Conservation (phyloP, 2,329 filamentous ascomycete genomes). For the Alternaria brassicae region DNA sequence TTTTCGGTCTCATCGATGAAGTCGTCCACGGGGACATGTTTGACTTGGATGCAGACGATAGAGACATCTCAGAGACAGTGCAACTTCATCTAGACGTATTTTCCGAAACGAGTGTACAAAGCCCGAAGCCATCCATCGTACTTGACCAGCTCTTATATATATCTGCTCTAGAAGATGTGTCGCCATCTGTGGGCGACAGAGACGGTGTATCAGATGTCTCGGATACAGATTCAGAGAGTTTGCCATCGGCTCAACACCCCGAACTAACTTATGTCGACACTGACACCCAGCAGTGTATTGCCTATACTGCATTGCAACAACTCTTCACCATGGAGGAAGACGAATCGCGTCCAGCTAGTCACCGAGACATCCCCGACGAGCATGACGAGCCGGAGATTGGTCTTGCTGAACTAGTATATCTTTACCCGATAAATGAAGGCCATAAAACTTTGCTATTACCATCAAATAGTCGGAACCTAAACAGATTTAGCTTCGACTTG, state of each 20-base stretch:
- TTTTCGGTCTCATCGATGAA: not conserved
- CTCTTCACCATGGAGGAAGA: conserved; percentile 1
- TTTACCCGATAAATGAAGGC: not conserved
- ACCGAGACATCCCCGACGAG: not conserved
- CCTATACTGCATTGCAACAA: conserved; percentile 15
- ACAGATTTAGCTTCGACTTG: not conserved
- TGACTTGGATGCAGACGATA: not conserved
- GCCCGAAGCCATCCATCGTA: not conserved
- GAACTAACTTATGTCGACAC: conserved; percentile 10
- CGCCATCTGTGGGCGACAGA: not conserved
- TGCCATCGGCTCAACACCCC: not conserved
- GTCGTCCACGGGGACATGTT: not conserved
- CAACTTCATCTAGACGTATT: not conserved
- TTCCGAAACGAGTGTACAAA: not conserved
- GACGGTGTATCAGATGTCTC: conserved; percentile 4
- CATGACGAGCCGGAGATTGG: not conserved
- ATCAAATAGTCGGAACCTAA: not conserved
- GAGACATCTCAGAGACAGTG: not conserved
- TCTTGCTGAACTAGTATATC: not conserved
- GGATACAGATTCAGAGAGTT: not conserved
- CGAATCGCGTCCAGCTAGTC: not conserved
- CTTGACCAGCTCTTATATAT: not conserved
- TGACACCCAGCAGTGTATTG: conserved; percentile 5
- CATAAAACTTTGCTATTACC: not conserved
- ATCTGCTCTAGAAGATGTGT: not conserved